Percentiles rank a stretch among this genome's conserved stretches.
Evolutionary conservation across 1,284 basidiomycete species (phyloP).

Genomic region (Tylopilus sp.): DNA sequence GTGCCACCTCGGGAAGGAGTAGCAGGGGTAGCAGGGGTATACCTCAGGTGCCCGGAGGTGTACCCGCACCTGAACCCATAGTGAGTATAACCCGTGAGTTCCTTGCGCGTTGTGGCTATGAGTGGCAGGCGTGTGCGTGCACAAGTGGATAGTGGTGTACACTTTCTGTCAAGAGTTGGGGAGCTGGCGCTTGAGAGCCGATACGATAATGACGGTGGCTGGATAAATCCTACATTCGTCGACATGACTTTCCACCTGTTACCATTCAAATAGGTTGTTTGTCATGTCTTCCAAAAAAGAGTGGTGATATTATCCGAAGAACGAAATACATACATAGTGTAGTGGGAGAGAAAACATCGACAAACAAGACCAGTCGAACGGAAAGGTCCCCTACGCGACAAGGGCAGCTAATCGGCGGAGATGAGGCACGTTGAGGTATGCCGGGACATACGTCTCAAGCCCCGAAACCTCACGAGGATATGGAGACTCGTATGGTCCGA

Average conservation of each 20-base stretch:
- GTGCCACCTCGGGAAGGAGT: too few relatives aligned
- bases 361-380: neutral
- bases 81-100: too few relatives aligned
- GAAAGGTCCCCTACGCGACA: constrained; percentile 51
- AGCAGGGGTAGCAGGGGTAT: too few relatives aligned
- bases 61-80: too few relatives aligned
- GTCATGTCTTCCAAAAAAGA: constrained; percentile 1
- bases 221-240: neutral
- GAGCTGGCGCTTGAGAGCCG: too few relatives aligned
- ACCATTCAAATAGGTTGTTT: neutral
- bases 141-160: too few relatives aligned
- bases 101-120: too few relatives aligned
- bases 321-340: constrained; percentile 21
- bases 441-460: constrained; percentile 84
- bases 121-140: too few relatives aligned
- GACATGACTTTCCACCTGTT: neutral
- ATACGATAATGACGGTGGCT: neutral
- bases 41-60: too few relatives aligned
- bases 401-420: constrained; percentile 77
- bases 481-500: constrained; percentile 86
- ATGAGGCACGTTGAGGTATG: constrained; percentile 82
- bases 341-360: constrained; percentile 12
- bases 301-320: constrained; percentile 18
- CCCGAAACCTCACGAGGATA: constrained; percentile 85
- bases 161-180: too few relatives aligned